Evolutionary conservation across 2,329 filamentous ascomycete genomes (phyloP).

Genomic region (Escovopsis sp.): DNA sequence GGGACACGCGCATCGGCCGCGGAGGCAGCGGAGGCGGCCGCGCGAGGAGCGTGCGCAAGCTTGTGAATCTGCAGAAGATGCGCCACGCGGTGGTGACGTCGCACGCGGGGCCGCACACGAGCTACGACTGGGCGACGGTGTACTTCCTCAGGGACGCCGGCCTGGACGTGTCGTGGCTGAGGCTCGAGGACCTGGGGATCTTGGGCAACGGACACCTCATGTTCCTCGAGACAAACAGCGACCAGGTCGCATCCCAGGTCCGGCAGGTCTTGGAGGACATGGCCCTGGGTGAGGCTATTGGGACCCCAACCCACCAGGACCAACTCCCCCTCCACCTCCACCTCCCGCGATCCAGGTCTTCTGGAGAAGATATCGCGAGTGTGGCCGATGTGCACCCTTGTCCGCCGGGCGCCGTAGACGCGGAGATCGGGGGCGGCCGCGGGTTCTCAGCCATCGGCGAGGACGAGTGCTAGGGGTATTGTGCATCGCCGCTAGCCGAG

Average conservation of each 20-base stretch:
- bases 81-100: slow-evolving; percentile 34
- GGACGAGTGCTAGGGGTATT: no score
- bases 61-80: slow-evolving; percentile 33
- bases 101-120: slow-evolving; percentile 37
- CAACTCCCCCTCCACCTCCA: no score
- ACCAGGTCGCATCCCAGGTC: slow-evolving; percentile 25
- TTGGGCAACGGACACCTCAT: slow-evolving; percentile 41
- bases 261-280: no score
- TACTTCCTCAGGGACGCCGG: slow-evolving; percentile 38
- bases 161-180: slow-evolving; percentile 26
- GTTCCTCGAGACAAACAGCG: slow-evolving; percentile 38
- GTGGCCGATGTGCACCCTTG: no score
- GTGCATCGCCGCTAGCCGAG: no score
- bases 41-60: slow-evolving; percentile 15
- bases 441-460: no score
- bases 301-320: no score
- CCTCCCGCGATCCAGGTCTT: no score
- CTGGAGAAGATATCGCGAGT: no score
- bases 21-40: background rate
- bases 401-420: no score
- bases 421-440: no score
- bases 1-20: background rate
- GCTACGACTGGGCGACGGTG: slow-evolving; percentile 41
- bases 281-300: background rate
- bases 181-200: slow-evolving; percentile 28